A percentile compares a stretch with the other conserved stretches of the same genome.
phyloP scores from a whole-genome alignment of 495 filamentous ascomycete species.

The Parathielavia hyrcaniae region DNA sequence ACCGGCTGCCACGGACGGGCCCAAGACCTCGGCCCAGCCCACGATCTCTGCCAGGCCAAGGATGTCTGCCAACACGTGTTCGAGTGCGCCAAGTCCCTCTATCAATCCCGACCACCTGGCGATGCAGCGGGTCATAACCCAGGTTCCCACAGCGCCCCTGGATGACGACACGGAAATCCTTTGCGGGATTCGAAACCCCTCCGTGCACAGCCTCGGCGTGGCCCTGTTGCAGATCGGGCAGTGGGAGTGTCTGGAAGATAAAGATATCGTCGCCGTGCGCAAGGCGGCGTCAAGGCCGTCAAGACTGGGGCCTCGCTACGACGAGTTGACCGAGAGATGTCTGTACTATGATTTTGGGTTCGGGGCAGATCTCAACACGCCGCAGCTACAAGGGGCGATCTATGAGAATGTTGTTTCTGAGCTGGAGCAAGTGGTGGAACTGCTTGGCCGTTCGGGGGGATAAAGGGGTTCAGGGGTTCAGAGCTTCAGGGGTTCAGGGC shows the following conservation, averaged over 20 bases:
- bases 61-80: slow-evolving; percentile 7
- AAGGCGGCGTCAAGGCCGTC: not conserved
- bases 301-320: not conserved
- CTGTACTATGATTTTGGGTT: not conserved
- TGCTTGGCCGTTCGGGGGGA: too few relatives aligned
- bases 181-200: not conserved
- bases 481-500: not conserved
- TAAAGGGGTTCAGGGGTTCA: not conserved
- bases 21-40: not conserved
- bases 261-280: not conserved
- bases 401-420: not conserved
- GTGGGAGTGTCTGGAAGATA: not conserved
- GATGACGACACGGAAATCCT: not conserved
- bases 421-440: not conserved
- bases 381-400: not conserved
- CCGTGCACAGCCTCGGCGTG: not conserved
- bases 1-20: not conserved
- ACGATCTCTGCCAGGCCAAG: slow-evolving; percentile 2
- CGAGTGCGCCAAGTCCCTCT: not conserved
- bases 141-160: not conserved
- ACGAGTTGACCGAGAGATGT: slow-evolving; percentile 2
- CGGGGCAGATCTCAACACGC: not conserved
- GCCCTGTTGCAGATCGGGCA: slow-evolving; percentile 1
- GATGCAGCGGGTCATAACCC: not conserved
- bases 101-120: not conserved